These are phyloP conservation scores for Chrysoporthe puriensis DNA, from an alignment of 2,329 filamentous ascomycete genomes.

Conservation along the genomic window DNA sequence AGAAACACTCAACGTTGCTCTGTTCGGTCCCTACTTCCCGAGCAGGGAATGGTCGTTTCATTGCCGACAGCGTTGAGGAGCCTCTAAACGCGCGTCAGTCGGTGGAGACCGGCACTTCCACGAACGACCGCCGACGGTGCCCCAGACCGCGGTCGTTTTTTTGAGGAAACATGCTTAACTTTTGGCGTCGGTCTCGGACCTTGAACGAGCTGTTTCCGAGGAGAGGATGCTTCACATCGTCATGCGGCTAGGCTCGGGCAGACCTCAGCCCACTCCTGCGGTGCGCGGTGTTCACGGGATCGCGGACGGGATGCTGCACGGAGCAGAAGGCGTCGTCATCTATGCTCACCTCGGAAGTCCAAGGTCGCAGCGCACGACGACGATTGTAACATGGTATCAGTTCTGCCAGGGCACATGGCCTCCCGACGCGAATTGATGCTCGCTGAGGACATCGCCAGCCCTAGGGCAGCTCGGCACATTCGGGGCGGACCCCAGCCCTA, in stretches of 20 bases:
- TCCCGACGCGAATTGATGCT: not conserved
- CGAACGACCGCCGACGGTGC: constrained; percentile 19
- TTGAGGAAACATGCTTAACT: not conserved
- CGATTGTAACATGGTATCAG: not conserved
- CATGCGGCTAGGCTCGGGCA: constrained; percentile 1
- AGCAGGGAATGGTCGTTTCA: constrained; percentile 9
- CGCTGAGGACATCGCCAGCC: not conserved
- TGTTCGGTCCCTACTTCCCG: constrained; percentile 2
- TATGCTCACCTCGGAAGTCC: not conserved
- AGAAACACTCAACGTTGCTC: not conserved
- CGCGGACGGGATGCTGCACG: not conserved
- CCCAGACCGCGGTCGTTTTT: not conserved
- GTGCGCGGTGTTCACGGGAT: not conserved
- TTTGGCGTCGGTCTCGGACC: not conserved
- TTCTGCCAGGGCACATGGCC: not conserved
- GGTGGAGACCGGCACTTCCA: constrained; percentile 23
- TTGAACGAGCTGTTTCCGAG: not conserved
- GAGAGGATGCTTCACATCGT: not conserved
- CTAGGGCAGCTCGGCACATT: not conserved
- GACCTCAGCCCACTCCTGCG: not conserved
- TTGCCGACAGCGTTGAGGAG: constrained; percentile 11
- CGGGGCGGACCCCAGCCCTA: not conserved
- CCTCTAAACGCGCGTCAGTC: constrained; percentile 27
- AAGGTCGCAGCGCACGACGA: not conserved
- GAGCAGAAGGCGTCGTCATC: constrained; percentile 2